Percentiles rank a stretch among this genome's conserved stretches.
phyloP scores from a whole-genome alignment of 108 stramenopile genomes.

The Stephanodiscus triporus region DNA sequence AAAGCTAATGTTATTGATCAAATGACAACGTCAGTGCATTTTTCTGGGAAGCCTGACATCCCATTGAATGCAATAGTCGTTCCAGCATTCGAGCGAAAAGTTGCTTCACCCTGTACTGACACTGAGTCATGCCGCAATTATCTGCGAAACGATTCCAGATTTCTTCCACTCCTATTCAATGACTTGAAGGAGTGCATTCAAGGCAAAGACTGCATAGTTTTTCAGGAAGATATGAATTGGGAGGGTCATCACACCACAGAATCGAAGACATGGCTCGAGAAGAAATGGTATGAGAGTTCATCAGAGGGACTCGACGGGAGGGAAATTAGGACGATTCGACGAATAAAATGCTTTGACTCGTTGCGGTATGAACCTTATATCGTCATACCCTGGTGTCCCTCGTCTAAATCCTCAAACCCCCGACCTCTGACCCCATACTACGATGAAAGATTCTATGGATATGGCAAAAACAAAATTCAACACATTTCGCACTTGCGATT shows the following conservation, averaged over 20 bases:
- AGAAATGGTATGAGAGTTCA: slow-evolving; percentile 62
- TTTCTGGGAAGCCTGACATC: background rate
- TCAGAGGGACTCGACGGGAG: slow-evolving; percentile 14
- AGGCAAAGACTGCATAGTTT: slow-evolving; percentile 64
- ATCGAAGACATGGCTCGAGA: slow-evolving; percentile 69
- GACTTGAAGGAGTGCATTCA: slow-evolving; percentile 68
- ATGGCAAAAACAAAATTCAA: slow-evolving; percentile 93
- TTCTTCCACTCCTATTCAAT: slow-evolving; percentile 69
- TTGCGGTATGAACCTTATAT: slow-evolving; percentile 90
- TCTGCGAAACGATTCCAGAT: slow-evolving; percentile 54
- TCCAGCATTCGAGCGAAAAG: slow-evolving; percentile 83
- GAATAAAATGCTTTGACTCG: slow-evolving; percentile 76
- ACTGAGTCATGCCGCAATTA: slow-evolving; percentile 48
- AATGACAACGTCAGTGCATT: slow-evolving; percentile 19
- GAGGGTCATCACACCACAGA: slow-evolving; percentile 83
- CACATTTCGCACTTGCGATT: slow-evolving; percentile 77
- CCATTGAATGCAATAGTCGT: slow-evolving; percentile 73
- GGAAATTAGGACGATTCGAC: slow-evolving; percentile 34
- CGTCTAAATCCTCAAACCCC: slow-evolving; percentile 19
- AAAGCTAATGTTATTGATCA: slow-evolving; percentile 46
- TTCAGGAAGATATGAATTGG: slow-evolving; percentile 77
- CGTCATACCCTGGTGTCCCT: slow-evolving; percentile 80
- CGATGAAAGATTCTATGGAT: slow-evolving; percentile 88
- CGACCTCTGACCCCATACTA: slow-evolving; percentile 69
- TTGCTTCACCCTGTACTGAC: slow-evolving; percentile 50